Conservation (phyloP, 345 rosid species). For the Erodium maritimum region DNA sequence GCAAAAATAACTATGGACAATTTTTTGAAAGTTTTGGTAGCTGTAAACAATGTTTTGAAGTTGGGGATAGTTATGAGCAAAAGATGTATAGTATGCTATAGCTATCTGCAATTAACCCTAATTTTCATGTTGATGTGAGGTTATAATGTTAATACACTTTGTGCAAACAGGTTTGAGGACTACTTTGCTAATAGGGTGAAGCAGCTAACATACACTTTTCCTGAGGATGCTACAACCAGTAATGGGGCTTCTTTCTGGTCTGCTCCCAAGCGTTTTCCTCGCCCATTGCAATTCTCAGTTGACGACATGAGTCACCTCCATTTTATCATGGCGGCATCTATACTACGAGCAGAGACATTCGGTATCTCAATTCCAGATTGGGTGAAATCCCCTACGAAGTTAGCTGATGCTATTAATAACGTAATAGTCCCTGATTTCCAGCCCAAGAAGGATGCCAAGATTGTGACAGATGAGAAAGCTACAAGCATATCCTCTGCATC, state of each 20-base stretch:
- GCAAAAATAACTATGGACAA: no score
- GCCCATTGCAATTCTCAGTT: slow-evolving; percentile 59
- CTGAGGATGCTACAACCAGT: slow-evolving; percentile 87
- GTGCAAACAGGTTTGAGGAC: slow-evolving; percentile 70
- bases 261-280: slow-evolving; percentile 95
- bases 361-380: slow-evolving; percentile 80
- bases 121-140: no score
- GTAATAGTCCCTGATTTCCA: slow-evolving; percentile 76
- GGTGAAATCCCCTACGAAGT: slow-evolving; percentile 45
- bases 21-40: no score
- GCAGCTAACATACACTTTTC: slow-evolving; percentile 78
- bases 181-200: slow-evolving; percentile 74
- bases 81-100: no score
- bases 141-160: background rate
- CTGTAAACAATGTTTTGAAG: no score
- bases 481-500: slow-evolving; percentile 66
- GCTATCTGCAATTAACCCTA: no score
- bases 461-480: slow-evolving; percentile 89
- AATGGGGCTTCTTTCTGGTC: slow-evolving; percentile 98
- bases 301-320: slow-evolving; percentile 56
- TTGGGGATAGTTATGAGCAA: no score
- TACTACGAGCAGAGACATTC: slow-evolving; percentile 84
- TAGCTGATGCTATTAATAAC: slow-evolving; percentile 62
- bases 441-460: slow-evolving; percentile 70
- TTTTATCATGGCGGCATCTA: slow-evolving; percentile 64